phyloP scores from a whole-genome alignment of 495 filamentous ascomycete genomes.

The Bryoglossum gracile region DNA sequence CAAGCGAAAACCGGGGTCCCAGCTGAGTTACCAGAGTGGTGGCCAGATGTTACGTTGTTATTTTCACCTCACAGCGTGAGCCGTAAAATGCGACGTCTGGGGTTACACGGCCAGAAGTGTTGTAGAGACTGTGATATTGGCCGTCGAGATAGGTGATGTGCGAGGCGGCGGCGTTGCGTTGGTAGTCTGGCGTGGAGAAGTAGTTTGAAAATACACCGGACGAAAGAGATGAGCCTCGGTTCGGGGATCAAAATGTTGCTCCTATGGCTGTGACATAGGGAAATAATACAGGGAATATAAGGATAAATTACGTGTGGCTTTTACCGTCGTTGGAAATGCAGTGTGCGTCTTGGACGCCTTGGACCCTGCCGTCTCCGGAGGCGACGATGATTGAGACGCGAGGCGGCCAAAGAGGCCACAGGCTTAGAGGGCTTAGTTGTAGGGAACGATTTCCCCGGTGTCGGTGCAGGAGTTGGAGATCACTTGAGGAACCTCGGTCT shows the following conservation, averaged over 20 bases:
- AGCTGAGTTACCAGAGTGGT: not conserved
- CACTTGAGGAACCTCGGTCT: constrained; percentile 1
- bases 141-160: not conserved
- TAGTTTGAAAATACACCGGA: constrained; percentile 2
- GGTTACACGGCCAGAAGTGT: not conserved
- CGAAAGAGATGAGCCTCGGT: not conserved
- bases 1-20: not conserved
- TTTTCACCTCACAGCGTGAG: not conserved
- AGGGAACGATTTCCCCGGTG: not conserved
- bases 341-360: not conserved
- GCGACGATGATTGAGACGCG: constrained; percentile 2
- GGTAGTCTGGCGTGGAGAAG: not conserved
- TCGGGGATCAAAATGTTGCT: not conserved
- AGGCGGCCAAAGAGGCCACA: constrained; percentile 1
- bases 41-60: not conserved
- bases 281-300: not conserved
- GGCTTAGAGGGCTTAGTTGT: not conserved
- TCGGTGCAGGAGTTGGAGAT: constrained; percentile 1
- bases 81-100: constrained; percentile 1
- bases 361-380: not conserved
- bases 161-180: not conserved
- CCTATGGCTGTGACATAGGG: not conserved
- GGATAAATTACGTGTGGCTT: not conserved
- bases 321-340: constrained; percentile 1
- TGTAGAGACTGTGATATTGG: constrained; percentile 1